Evolutionary conservation across 1,139 yeast genomes (phyloP), one percentile per base, ranked within the genome.

Genomic region (Candida neerlandica): DNA sequence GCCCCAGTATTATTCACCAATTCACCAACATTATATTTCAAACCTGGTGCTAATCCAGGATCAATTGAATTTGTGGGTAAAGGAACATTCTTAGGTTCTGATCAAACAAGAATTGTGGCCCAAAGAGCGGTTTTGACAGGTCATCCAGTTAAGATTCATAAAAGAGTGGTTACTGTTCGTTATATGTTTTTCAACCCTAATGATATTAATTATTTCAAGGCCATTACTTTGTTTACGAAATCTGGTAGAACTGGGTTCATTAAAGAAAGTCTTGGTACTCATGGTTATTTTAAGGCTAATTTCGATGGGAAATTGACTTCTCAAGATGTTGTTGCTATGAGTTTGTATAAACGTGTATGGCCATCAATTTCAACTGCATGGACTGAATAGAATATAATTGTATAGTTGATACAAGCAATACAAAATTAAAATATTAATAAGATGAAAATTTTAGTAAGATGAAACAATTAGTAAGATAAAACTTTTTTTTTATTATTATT

Each of bases 111-210:
- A 68, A 79, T 92, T 26, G 67, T 91, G 51, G 96, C 96, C 32
- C 92, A 94, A 78, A 82, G 98, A 63, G 85, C 87, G 3, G 85
- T 94, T 9, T 73, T 95, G 52, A 94, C 99, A 0, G 99, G 99
- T 48, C 92, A 90, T 59, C 96, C 98, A 38, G 86, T 91, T 69
- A 94, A 92, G 76, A 92, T 95, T 61, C 97, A 95, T 75, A 94
- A 90, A 73, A 83, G 81, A 54, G 89, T 92, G 41, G 92, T 94
- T 52, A 94, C 99, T 2, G 82, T 94, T 51, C 85, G 99, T 59
- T 95, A 91, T 80, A 95, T 95, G 99, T 95, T 95, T 77, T 94
- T 92, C 84, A 90, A 86, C 62, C 74, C 90, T 11, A 91, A 88
- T 42, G 99, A 95, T 65, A 88, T 95, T 58, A 81, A 81, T 56